Percentiles rank a stretch among this genome's conserved stretches.
phyloP scores from a whole-genome alignment of 208 protist genomes.

The Lotmaria passim region DNA sequence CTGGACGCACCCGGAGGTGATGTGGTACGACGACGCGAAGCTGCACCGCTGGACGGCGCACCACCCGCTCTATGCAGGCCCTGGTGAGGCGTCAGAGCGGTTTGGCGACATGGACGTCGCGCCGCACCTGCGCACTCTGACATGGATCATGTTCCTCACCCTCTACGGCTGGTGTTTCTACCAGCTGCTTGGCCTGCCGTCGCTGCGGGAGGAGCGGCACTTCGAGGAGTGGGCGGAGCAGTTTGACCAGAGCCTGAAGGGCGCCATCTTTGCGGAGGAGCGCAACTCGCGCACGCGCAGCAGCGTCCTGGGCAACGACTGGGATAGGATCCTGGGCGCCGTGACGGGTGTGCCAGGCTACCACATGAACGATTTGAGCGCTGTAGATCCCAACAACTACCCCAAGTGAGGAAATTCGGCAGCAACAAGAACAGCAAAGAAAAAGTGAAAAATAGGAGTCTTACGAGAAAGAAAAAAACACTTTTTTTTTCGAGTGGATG shows the following conservation, averaged over 20 bases:
- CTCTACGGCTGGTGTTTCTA: conserved; percentile 58
- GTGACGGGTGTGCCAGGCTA: conserved; percentile 43
- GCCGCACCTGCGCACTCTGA: conserved; percentile 62
- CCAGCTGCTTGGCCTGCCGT: conserved; percentile 54
- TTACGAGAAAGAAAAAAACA: not conserved
- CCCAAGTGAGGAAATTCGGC: conserved; percentile 8
- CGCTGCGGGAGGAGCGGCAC: conserved; percentile 52
- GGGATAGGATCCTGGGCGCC: conserved; percentile 80
- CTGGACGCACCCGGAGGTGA: conserved; percentile 91
- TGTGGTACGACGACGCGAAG: conserved; percentile 93
- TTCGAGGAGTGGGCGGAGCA: conserved; percentile 72
- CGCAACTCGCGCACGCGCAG: conserved; percentile 68
- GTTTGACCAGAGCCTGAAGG: conserved; percentile 72
- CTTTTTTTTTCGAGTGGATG: too few species aligned
- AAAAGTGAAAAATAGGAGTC: conserved; percentile 1
- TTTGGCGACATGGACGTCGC: conserved; percentile 89
- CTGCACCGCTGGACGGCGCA: conserved; percentile 87
- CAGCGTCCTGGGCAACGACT: conserved; percentile 73
- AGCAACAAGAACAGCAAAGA: not conserved
- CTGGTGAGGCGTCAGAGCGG: conserved; percentile 80
- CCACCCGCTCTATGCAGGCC: conserved; percentile 81
- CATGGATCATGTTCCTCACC: conserved; percentile 32
- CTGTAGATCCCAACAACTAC: conserved; percentile 51
- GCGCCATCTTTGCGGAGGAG: conserved; percentile 80
- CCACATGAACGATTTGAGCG: conserved; percentile 56